A percentile compares a stretch with the other conserved stretches of the same genome.
These are phyloP conservation scores for Ilyonectria mors-panacis DNA, from an alignment of 2,329 filamentous ascomycete genomes.

Conservation along the genomic window DNA sequence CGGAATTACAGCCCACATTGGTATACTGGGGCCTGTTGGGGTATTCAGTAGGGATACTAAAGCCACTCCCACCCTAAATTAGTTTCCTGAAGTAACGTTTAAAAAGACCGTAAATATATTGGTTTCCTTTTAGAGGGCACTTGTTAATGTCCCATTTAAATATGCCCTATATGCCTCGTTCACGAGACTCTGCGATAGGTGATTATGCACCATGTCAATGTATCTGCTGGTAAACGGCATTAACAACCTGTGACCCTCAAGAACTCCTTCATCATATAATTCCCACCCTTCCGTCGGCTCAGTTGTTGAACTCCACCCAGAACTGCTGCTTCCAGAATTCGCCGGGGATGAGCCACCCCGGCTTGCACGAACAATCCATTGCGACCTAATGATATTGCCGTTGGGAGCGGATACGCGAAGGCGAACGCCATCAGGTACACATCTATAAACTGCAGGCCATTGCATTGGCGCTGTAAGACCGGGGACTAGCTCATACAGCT, in stretches of 20 bases:
- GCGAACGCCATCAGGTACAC: conserved; percentile 17
- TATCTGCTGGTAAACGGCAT: conserved; percentile 20
- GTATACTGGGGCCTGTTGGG: too few species aligned
- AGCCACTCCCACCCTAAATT: too few species aligned
- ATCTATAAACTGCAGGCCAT: conserved; percentile 17
- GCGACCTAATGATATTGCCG: conserved; percentile 17
- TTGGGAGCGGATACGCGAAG: conserved; percentile 23
- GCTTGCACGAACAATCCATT: conserved; percentile 17
- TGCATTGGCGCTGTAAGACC: conserved; percentile 13
- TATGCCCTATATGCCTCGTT: conserved; percentile 10
- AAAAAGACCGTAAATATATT: too few species aligned
- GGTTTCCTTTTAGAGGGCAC: too few species aligned
- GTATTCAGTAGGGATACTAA: too few species aligned
- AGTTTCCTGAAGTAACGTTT: too few species aligned
- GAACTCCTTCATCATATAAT: conserved; percentile 7
- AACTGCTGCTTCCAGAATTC: neutral
- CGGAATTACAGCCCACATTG: too few species aligned
- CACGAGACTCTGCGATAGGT: conserved; percentile 10
- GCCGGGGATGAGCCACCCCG: neutral
- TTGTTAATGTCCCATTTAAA: neutral
- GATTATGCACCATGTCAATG: conserved; percentile 18
- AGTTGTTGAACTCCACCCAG: neutral
- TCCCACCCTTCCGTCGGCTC: conserved; percentile 15
- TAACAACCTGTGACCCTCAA: conserved; percentile 11
- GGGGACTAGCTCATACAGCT: conserved; percentile 13